Conservation (phyloP, 2,329 filamentous ascomycete genomes). For the Xylariales sp. region DNA sequence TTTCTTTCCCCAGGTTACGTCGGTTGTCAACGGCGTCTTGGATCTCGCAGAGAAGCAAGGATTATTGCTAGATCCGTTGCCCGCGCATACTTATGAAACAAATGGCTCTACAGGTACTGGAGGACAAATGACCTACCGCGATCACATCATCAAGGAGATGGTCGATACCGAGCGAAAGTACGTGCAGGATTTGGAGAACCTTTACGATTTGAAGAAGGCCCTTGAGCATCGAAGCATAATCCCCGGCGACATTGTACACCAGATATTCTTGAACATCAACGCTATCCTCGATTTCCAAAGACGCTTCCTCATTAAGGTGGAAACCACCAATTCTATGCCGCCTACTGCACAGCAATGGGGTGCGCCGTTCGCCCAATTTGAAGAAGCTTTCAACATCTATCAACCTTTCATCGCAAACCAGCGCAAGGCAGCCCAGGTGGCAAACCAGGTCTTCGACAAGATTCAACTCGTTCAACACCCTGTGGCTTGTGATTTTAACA, state of each 20-base stretch:
- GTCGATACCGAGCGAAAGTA: slow-evolving; percentile 97
- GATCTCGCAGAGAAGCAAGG: slow-evolving; percentile 79
- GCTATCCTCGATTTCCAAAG: slow-evolving; percentile 92
- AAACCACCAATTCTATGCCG: slow-evolving; percentile 86
- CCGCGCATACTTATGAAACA: slow-evolving; percentile 34
- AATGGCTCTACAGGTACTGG: slow-evolving; percentile 48
- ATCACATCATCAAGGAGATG: slow-evolving; percentile 87
- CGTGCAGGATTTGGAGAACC: slow-evolving; percentile 90
- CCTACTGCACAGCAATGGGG: slow-evolving; percentile 84
- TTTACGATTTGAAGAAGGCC: slow-evolving; percentile 87
- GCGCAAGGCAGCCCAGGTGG: slow-evolving; percentile 81
- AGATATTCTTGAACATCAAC: slow-evolving; percentile 96
- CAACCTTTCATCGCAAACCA: slow-evolving; percentile 98
- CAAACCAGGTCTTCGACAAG: slow-evolving; percentile 81
- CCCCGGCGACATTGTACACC: slow-evolving; percentile 84
- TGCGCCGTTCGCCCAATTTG: slow-evolving; percentile 79
- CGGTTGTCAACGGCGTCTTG: slow-evolving; percentile 87
- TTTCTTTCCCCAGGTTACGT: slow-evolving; percentile 59
- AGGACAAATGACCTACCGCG: slow-evolving; percentile 68
- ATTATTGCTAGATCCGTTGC: slow-evolving; percentile 59
- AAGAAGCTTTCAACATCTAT: slow-evolving; percentile 87
- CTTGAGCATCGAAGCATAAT: slow-evolving; percentile 85
- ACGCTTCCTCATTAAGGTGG: slow-evolving; percentile 89
- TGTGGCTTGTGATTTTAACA: slow-evolving; percentile 83
- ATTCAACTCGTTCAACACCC: slow-evolving; percentile 70